A percentile compares a stretch with the other conserved stretches of the same genome.
phyloP scores from a whole-genome alignment of 2,329 filamentous ascomycete species.

The Claviceps purpurea region DNA sequence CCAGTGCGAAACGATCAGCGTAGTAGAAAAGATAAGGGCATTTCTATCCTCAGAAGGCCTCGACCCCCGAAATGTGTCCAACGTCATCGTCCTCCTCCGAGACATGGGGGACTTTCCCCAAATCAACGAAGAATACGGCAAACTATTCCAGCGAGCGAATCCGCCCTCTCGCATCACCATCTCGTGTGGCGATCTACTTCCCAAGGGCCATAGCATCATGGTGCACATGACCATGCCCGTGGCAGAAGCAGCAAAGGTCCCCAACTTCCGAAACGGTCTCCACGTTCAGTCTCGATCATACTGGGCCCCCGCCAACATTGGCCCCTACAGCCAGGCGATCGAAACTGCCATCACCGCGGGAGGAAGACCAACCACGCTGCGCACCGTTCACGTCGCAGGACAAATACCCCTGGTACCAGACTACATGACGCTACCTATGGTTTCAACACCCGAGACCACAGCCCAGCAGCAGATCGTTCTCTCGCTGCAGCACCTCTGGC shows the following conservation, averaged over 20 bases:
- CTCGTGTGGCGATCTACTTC: conserved; percentile 57
- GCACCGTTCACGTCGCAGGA: conserved; percentile 58
- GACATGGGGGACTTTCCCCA: conserved; percentile 65
- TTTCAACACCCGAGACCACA: conserved; percentile 17
- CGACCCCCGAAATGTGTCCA: conserved; percentile 31
- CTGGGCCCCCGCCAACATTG: conserved; percentile 97
- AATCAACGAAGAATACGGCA: conserved; percentile 64
- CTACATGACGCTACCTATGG: conserved; percentile 50
- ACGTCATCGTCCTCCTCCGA: conserved; percentile 55
- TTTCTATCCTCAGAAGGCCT: conserved; percentile 22
- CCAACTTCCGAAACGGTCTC: conserved; percentile 42
- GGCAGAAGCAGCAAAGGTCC: neutral
- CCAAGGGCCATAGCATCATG: conserved; percentile 42
- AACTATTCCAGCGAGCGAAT: conserved; percentile 62
- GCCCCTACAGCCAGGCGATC: conserved; percentile 88
- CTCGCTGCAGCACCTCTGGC: conserved; percentile 78
- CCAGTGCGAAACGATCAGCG: conserved; percentile 31
- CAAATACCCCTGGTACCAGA: conserved; percentile 81
- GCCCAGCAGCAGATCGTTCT: conserved; percentile 51
- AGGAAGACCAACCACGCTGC: conserved; percentile 11
- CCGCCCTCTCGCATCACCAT: conserved; percentile 79
- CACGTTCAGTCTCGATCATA: conserved; percentile 92
- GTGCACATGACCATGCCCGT: conserved; percentile 37
- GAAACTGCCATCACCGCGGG: conserved; percentile 25
- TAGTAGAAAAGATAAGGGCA: conserved; percentile 31